phyloP scores from a whole-genome alignment of 306 rosid species.

The Sicyos baderoa region DNA sequence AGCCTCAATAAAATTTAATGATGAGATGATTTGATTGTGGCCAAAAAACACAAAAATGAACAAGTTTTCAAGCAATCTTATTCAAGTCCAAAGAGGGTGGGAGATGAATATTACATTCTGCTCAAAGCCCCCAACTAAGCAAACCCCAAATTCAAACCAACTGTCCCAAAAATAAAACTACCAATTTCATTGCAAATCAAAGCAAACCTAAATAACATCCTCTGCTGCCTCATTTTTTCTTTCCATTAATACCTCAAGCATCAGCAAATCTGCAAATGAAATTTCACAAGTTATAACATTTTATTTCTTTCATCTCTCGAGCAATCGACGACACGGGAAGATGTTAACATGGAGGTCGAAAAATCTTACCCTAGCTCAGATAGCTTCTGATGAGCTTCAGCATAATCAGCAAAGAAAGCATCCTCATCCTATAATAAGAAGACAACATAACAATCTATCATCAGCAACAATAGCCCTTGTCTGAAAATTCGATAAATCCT shows the following conservation, averaged over 20 bases:
- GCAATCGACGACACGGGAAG: neutral
- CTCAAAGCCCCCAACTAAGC: no score
- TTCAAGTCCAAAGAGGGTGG: no score
- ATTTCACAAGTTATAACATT: neutral
- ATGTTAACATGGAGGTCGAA: neutral
- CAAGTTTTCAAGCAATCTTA: no score
- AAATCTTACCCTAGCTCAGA: constrained; percentile 81
- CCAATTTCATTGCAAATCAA: neutral
- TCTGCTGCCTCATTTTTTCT: constrained; percentile 16
- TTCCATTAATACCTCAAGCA: constrained; percentile 31
- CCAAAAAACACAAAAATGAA: no score
- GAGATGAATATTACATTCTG: no score
- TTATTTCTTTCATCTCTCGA: neutral
- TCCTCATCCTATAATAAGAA: constrained; percentile 61
- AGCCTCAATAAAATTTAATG: no score
- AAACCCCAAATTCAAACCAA: no score
- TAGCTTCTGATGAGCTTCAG: constrained; percentile 67
- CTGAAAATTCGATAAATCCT: neutral
- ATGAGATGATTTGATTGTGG: no score
- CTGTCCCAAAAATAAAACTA: neutral
- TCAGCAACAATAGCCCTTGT: neutral
- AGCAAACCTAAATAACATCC: neutral
- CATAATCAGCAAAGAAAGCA: constrained; percentile 68
- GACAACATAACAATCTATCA: neutral
- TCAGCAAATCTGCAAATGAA: constrained; percentile 41